A percentile compares a stretch with the other conserved stretches of the same genome.
These are phyloP conservation scores for Agrostemma githago DNA, from an alignment of 148 eudicot genomes.

Conservation along the genomic window DNA sequence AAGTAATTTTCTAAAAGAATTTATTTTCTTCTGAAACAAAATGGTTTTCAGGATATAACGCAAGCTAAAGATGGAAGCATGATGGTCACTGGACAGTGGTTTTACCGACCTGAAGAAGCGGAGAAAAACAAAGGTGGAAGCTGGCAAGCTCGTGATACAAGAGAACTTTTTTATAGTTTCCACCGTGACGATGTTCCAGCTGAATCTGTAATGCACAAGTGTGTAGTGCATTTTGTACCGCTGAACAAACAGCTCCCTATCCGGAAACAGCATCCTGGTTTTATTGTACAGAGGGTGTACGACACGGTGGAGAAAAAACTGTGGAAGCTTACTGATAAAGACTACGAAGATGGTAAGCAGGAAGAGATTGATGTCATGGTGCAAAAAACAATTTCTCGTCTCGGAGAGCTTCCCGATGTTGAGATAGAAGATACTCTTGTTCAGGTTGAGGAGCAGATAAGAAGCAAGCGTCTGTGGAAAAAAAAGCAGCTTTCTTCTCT, in stretches of 20 bases:
- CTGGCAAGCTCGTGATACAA: conserved; percentile 78
- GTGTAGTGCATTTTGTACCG: conserved; percentile 91
- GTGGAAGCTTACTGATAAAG: conserved; percentile 88
- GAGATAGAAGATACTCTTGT: conserved; percentile 49
- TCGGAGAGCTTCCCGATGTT: conserved; percentile 72
- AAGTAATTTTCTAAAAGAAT: no score
- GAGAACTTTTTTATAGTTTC: conserved; percentile 91
- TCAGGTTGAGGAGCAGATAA: conserved; percentile 53
- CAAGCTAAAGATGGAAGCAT: conserved; percentile 51
- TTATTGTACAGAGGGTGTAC: conserved; percentile 88
- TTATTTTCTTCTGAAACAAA: neutral
- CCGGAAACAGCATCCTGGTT: conserved; percentile 78
- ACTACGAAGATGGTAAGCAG: conserved; percentile 80
- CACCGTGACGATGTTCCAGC: conserved; percentile 97
- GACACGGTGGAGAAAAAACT: conserved; percentile 72
- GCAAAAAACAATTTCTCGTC: conserved; percentile 64
- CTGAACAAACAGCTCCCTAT: conserved; percentile 74
- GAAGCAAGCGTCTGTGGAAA: conserved; percentile 47
- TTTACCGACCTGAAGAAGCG: conserved; percentile 97
- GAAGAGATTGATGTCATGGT: conserved; percentile 86
- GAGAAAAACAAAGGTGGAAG: conserved; percentile 79
- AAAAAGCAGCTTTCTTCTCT: conserved; percentile 51
- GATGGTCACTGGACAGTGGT: conserved; percentile 94
- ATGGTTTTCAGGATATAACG: conserved; percentile 56
- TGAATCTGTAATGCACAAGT: conserved; percentile 96